Conservation (phyloP, 2,329 filamentous ascomycete species). For the Neocatenulostroma microsporum region DNA sequence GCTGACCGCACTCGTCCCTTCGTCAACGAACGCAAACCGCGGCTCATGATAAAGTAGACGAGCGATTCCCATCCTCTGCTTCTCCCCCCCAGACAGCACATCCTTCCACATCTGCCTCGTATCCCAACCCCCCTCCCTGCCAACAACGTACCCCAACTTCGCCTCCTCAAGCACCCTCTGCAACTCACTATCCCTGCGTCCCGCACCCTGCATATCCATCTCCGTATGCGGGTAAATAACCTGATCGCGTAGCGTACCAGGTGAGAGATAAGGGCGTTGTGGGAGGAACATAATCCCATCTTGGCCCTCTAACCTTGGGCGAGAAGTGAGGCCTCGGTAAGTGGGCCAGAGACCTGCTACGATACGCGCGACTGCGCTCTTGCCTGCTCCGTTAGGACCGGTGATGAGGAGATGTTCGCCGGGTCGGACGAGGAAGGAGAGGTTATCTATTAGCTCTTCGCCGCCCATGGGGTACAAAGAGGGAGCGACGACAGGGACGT, state of each 20-base stretch:
- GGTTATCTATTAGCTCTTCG: slow-evolving; percentile 79
- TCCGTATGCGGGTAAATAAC: slow-evolving; percentile 97
- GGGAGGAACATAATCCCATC: slow-evolving; percentile 99
- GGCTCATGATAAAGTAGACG: slow-evolving; percentile 91
- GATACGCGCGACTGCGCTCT: slow-evolving; percentile 78
- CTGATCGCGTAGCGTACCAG: slow-evolving; percentile 89
- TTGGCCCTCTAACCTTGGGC: slow-evolving; percentile 59
- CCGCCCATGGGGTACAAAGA: slow-evolving; percentile 81
- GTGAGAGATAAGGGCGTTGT: slow-evolving; percentile 83
- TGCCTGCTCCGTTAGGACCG: slow-evolving; percentile 89
- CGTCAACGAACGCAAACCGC: slow-evolving; percentile 86
- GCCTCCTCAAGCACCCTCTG: slow-evolving; percentile 73
- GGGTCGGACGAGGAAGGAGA: slow-evolving; percentile 80
- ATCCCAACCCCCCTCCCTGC: slow-evolving; percentile 93
- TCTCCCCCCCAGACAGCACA: slow-evolving; percentile 92
- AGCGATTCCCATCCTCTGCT: slow-evolving; percentile 89
- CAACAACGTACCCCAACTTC: slow-evolving; percentile 77
- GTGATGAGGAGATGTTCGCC: slow-evolving; percentile 94
- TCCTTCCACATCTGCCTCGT: slow-evolving; percentile 98
- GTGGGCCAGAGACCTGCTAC: slow-evolving; percentile 93
- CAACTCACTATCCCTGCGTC: slow-evolving; percentile 70
- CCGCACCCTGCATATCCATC: slow-evolving; percentile 79
- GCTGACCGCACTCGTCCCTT: slow-evolving; percentile 89
- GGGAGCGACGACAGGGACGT: slow-evolving; percentile 87
- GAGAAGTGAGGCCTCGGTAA: slow-evolving; percentile 83